Evolutionary conservation across 345 rosid genomes (phyloP), one percentile per base, ranked within the genome.

Genomic region (Hibiscus syriacus): DNA sequence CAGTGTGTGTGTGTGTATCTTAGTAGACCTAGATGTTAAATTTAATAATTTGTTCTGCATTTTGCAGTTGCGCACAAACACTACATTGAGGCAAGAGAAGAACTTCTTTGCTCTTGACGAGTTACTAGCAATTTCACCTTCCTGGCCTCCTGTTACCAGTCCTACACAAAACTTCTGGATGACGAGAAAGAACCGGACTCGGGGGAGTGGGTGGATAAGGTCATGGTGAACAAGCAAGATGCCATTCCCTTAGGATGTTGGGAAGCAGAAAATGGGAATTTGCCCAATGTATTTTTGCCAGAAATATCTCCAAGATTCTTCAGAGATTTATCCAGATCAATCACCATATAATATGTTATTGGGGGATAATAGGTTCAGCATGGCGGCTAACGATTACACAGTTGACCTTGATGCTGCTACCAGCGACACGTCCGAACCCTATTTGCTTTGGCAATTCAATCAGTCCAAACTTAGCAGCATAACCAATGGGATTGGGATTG

Each of bases 141-240:
- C 97, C 8, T 94, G 96, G 96, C 97, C 94, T 46, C 96, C 99
- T 6, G 86, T 80, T 60, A 75, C 78, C 58, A 89, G 83, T 75
- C 88, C 90, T 30, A 78, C 73, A 77, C 87, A 81, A 77, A 84
- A 73, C 26, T 78, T 14, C 70, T 81, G 60, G 95, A 91, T 19
- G 97, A 90, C 7, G 99, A 89, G 46, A 85, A 67, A 76, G 91
- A 86, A 70, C 70, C 72, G 12, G 82, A 88, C 39, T 77, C 88
- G 0, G 88, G 91, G 19, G 92, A 89, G 29, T 94, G 99, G 99
- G 92, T 89, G 25, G 99, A 94, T 58, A 94, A 94, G 71, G 97
- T 91, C 20, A 91, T 94, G 97, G 99, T 94, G 64, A 93, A 93
- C 77, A 89, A 85, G 70, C 94, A 87, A 70, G 97, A 90, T 20